Conservation (phyloP, 2,329 filamentous ascomycete genomes). For the Colletotrichum scovillei region DNA sequence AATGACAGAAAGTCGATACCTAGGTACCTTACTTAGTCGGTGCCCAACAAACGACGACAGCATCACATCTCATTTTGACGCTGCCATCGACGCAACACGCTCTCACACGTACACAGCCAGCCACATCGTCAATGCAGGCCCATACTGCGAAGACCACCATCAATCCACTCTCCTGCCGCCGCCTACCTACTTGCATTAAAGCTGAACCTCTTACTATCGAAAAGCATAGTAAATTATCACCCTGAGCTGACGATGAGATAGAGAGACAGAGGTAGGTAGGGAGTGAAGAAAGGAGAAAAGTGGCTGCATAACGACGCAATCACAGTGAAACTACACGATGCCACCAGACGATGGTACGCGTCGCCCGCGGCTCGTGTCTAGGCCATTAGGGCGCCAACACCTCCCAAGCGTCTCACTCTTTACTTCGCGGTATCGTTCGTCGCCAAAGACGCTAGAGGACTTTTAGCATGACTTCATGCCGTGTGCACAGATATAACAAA, state of each 20-base stretch:
- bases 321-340: slow-evolving; percentile 1
- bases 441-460: neutral
- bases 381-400: neutral
- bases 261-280: neutral
- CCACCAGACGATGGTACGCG: neutral
- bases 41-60: neutral
- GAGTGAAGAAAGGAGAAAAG: neutral
- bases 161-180: too few relatives aligned
- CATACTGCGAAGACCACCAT: neutral
- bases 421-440: neutral
- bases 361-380: neutral
- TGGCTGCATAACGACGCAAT: neutral
- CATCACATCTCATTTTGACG: neutral
- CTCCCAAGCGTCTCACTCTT: neutral
- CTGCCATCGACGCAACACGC: neutral
- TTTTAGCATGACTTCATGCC: neutral
- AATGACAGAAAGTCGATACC: neutral
- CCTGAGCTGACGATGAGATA: neutral
- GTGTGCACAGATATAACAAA: neutral
- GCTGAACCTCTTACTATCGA: neutral
- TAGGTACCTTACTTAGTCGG: neutral
- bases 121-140: neutral
- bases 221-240: neutral
- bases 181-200: neutral
- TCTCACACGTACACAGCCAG: neutral